Conservation (phyloP, 208 protist species). For the Trypanosoma vivax region DNA sequence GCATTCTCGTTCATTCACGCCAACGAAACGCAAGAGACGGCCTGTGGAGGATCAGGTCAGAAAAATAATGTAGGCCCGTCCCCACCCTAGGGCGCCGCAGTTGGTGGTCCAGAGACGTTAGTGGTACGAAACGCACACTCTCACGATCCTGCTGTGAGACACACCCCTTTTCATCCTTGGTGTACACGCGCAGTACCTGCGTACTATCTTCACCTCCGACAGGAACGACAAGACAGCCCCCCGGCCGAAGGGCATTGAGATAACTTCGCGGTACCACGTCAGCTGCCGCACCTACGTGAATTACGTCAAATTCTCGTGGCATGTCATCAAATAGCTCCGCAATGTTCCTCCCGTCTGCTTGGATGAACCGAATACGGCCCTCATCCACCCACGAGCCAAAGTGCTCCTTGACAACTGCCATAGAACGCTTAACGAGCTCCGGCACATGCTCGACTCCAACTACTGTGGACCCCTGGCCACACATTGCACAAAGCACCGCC, state of each 20-base stretch:
- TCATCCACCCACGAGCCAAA: conserved; percentile 33
- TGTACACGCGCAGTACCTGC: conserved; percentile 64
- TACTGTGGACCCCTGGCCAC: conserved; percentile 32
- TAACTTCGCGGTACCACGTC: conserved; percentile 33
- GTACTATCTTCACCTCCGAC: conserved; percentile 43
- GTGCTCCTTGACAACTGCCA: conserved; percentile 32
- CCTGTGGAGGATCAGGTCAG: too few relatives aligned
- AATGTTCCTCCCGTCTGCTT: conserved; percentile 62
- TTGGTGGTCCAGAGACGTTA: conserved; percentile 62
- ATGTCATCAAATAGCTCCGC: conserved; percentile 11
- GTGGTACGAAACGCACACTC: conserved; percentile 68
- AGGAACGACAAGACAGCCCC: conserved; percentile 68
- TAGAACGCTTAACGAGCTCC: conserved; percentile 36
- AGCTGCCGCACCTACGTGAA: conserved; percentile 83
- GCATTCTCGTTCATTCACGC: too few relatives aligned
- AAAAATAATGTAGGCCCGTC: too few relatives aligned
- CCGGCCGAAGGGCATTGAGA: conserved; percentile 34
- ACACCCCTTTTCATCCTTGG: conserved; percentile 43
- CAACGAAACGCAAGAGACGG: too few relatives aligned
- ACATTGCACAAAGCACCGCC: conserved; percentile 53
- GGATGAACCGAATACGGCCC: conserved; percentile 32
- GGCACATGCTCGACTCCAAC: conserved; percentile 78
- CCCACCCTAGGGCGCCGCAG: conserved; percentile 1
- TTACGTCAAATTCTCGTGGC: conserved; percentile 51
- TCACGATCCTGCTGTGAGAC: conserved; percentile 27